Conservation (phyloP, 2,329 filamentous ascomycete species). For the Colletotrichum simmondsii region DNA sequence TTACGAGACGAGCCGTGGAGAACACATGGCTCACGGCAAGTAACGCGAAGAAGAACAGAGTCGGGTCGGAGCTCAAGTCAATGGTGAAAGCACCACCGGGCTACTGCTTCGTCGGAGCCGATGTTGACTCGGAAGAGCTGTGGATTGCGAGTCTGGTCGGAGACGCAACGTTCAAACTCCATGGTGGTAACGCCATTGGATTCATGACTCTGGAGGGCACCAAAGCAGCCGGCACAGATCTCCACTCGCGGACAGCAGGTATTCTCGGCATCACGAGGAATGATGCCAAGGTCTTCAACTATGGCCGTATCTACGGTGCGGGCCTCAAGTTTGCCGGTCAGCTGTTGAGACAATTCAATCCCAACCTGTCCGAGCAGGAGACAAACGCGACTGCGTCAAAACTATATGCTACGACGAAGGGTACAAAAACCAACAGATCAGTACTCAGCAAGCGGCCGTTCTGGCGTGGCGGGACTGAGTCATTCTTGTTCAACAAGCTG, state of each 20-base stretch:
- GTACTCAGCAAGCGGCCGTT: slow-evolving; percentile 79
- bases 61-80: slow-evolving; percentile 95
- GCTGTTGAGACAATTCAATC: slow-evolving; percentile 93
- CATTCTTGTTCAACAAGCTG: slow-evolving; percentile 97
- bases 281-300: slow-evolving; percentile 98
- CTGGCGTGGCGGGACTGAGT: slow-evolving; percentile 96
- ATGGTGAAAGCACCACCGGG: slow-evolving; percentile 94
- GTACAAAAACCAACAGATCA: slow-evolving; percentile 83
- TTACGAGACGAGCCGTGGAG: slow-evolving; percentile 92
- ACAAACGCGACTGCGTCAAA: slow-evolving; percentile 81
- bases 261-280: slow-evolving; percentile 96
- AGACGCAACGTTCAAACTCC: slow-evolving; percentile 92
- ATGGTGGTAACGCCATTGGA: slow-evolving; percentile 95
- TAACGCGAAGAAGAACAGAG: slow-evolving; percentile 95
- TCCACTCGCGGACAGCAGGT: slow-evolving; percentile 91
- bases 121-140: slow-evolving; percentile 96
- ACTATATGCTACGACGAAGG: slow-evolving; percentile 91
- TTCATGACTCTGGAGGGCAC: slow-evolving; percentile 99
- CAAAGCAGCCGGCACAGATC: slow-evolving; percentile 91
- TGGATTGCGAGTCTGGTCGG: slow-evolving; percentile 98
- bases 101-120: slow-evolving; percentile 94
- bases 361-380: slow-evolving; percentile 80
- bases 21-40: slow-evolving; percentile 99
- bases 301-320: slow-evolving; percentile 98
- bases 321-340: slow-evolving; percentile 93